Evolutionary conservation across 2,329 filamentous ascomycete genomes (phyloP).

Genomic region (Neoscytalidium dimidiatum): DNA sequence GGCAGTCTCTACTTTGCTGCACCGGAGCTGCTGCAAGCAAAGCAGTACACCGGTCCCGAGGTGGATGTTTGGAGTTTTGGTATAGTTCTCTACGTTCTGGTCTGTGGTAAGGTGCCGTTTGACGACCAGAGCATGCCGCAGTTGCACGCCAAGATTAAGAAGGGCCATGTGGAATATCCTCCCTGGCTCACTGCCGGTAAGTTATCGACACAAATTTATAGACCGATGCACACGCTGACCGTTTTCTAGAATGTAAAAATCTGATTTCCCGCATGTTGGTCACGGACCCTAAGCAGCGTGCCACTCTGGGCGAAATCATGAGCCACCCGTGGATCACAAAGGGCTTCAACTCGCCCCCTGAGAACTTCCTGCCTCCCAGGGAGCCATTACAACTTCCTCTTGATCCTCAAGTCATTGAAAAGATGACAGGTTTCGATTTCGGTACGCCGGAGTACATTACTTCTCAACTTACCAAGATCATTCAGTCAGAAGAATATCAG

Average conservation of each 20-base stretch:
- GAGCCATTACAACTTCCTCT: slow-evolving; percentile 85
- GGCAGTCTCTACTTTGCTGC: slow-evolving; percentile 97
- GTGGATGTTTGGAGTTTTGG: slow-evolving; percentile 99
- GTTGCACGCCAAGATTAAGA: slow-evolving; percentile 97
- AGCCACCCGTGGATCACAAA: slow-evolving; percentile 95
- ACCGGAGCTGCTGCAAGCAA: slow-evolving; percentile 88
- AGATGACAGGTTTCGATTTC: slow-evolving; percentile 98
- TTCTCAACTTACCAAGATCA: slow-evolving; percentile 76
- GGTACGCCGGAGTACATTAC: slow-evolving; percentile 82
- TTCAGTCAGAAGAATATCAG: slow-evolving; percentile 94
- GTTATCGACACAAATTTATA: not conserved
- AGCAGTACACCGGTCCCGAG: slow-evolving; percentile 92
- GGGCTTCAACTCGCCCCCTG: slow-evolving; percentile 80
- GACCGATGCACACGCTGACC: slow-evolving; percentile 18
- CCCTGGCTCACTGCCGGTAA: slow-evolving; percentile 86
- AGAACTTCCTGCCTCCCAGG: slow-evolving; percentile 82
- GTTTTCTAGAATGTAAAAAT: slow-evolving; percentile 77
- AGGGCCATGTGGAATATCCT: slow-evolving; percentile 92
- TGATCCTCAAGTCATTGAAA: slow-evolving; percentile 79
- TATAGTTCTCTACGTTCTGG: slow-evolving; percentile 94
- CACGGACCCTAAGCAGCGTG: slow-evolving; percentile 85
- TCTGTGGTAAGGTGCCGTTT: slow-evolving; percentile 97
- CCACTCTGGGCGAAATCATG: slow-evolving; percentile 89
- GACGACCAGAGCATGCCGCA: slow-evolving; percentile 99
- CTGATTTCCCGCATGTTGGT: slow-evolving; percentile 94